phyloP scores from a whole-genome alignment of 306 rosid species.

The Sechiopsis laciniata region DNA sequence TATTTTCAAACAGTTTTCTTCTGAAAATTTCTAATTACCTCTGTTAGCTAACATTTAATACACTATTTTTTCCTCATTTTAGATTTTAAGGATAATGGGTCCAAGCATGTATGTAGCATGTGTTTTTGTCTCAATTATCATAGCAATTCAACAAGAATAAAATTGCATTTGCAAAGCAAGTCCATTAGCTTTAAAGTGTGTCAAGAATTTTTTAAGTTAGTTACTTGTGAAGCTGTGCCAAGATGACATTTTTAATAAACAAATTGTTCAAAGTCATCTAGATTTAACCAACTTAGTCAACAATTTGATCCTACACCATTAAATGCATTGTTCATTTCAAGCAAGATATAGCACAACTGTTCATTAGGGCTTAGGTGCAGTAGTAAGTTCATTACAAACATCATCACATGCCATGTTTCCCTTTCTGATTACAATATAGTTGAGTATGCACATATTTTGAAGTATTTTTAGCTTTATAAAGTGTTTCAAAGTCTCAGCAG shows the following conservation, averaged over 20 bases:
- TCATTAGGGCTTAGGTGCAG: slow-evolving; percentile 5
- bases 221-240: neutral
- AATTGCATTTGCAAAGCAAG: slow-evolving; percentile 2
- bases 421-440: slow-evolving; percentile 13
- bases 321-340: slow-evolving; percentile 23
- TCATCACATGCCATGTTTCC: slow-evolving; percentile 23
- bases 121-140: slow-evolving; percentile 33
- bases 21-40: neutral
- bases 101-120: slow-evolving; percentile 26
- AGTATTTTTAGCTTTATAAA: slow-evolving; percentile 20
- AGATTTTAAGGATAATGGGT: slow-evolving; percentile 13
- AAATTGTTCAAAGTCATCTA: neutral
- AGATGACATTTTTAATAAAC: neutral
- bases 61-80: slow-evolving; percentile 10
- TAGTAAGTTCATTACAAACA: slow-evolving; percentile 19
- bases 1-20: neutral
- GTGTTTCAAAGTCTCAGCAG: slow-evolving; percentile 1
- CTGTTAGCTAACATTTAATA: slow-evolving; percentile 4
- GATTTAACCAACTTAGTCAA: neutral
- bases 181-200: slow-evolving; percentile 1
- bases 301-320: slow-evolving; percentile 16
- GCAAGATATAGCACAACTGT: slow-evolving; percentile 9
- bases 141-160: slow-evolving; percentile 12
- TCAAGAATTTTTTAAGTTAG: neutral
- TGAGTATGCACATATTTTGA: slow-evolving; percentile 19